These are phyloP conservation scores for Fusarium verticillioides DNA, from an alignment of 2,329 filamentous ascomycete species.

Conservation along the genomic window DNA sequence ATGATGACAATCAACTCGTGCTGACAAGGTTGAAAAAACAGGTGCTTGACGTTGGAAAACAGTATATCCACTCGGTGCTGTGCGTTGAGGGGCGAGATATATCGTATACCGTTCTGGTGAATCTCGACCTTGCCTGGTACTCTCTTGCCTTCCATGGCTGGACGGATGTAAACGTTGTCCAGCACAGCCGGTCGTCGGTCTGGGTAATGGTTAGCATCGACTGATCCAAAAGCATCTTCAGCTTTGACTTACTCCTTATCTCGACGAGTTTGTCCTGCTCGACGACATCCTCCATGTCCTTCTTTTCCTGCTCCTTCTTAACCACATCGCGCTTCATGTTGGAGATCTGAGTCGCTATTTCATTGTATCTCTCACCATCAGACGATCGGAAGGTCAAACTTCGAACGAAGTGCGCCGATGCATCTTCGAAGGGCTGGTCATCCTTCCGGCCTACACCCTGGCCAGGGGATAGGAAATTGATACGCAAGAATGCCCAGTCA, in stretches of 20 bases:
- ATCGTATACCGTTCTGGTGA: conserved; percentile 98
- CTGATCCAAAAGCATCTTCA: background rate
- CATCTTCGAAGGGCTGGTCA: conserved; percentile 97
- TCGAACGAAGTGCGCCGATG: conserved; percentile 92
- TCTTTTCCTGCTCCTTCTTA: conserved; percentile 97
- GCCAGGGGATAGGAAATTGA: conserved; percentile 97
- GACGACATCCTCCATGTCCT: conserved; percentile 98
- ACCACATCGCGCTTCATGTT: conserved; percentile 94
- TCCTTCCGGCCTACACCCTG: conserved; percentile 98
- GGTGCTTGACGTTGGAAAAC: conserved; percentile 97
- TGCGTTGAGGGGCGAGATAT: conserved; percentile 82
- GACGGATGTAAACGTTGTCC: conserved; percentile 94
- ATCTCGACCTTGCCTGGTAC: conserved; percentile 97
- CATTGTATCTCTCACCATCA: conserved; percentile 87
- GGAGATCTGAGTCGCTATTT: conserved; percentile 92
- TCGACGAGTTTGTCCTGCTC: conserved; percentile 98
- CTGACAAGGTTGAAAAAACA: conserved; percentile 98
- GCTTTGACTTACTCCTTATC: conserved; percentile 78
- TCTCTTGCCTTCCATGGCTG: conserved; percentile 95
- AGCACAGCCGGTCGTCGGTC: conserved; percentile 90
- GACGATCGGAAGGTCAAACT: conserved; percentile 95
- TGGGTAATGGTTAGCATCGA: conserved; percentile 59
- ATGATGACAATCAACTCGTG: conserved; percentile 98
- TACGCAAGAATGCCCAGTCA: conserved; percentile 91
- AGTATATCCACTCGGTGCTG: conserved; percentile 91